Evolutionary conservation across 2,329 filamentous ascomycete species (phyloP), one percentile per base, ranked within the genome.

Genomic region (Leptoxyphium fumago): DNA sequence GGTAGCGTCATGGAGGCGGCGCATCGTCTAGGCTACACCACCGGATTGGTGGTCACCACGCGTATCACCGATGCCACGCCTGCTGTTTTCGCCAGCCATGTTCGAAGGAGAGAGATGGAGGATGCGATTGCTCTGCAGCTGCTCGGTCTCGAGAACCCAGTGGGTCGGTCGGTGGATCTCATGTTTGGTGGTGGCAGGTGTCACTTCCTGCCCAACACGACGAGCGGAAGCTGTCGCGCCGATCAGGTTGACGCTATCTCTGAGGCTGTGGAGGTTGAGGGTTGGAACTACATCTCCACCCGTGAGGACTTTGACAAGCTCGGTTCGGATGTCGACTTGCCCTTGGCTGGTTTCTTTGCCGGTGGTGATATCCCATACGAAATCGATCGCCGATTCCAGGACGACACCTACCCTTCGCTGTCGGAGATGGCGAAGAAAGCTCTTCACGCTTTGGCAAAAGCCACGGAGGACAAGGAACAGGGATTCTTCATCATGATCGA

Each of bases 401-500:
- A 82, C 45, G 78, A 91, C 43, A 63, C 79, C 28, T 96, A 94
- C 59, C 91, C 91, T 2, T 89, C 85, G 13, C 70, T 98, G 36
- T 83, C 84, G 59, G 88, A 95, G 64, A 96, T 95, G 87, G 78
- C 89, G 8, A 73, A 74, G 52, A 85, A 84, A 13, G 89, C 91
- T 1, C 70, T 98, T 48, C 77, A 73, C 11, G 79, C 84, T 1
- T 74, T 98, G 18, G 82, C 82, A 49, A 78, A 79, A 46, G 91
- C 88, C 0, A 95, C 91, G 0, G 72, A 76, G 57, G 72, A 88
- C 57, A 86, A 77, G 49, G 86, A 96, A 38, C 79, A 93, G 63
- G 91, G 91, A 4, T 98, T 96, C 71, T 98, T 98, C 66, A 71
- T 98, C 54, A 94, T 98, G 89, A 93, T 98, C 48, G 91, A 98